Conservation (phyloP, 1,284 basidiomycete species). For the Cutaneotrichosporon curvatum region DNA sequence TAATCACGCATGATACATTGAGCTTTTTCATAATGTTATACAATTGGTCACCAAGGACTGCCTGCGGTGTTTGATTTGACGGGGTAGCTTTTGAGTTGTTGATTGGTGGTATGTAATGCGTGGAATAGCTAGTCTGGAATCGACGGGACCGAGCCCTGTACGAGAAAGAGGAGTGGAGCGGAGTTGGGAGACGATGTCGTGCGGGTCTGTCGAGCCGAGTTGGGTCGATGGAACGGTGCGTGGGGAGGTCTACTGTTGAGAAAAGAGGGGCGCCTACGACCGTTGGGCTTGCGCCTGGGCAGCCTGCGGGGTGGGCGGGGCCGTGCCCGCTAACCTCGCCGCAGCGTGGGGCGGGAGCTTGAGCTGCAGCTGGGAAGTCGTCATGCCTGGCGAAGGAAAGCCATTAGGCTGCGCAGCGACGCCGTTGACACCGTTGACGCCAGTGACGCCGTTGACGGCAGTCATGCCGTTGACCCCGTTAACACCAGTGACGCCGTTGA, state of each 20-base stretch:
- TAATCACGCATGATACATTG: no score
- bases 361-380: constrained; percentile 28
- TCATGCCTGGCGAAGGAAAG: constrained; percentile 15
- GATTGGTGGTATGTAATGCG: constrained; percentile 4
- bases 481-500: not conserved
- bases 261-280: constrained; percentile 1
- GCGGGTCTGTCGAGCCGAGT: not conserved
- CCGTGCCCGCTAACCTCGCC: constrained; percentile 26
- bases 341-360: constrained; percentile 40
- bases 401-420: not conserved
- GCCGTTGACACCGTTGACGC: not conserved
- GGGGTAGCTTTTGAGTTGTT: not conserved
- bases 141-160: not conserved
- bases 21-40: no score
- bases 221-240: not conserved
- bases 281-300: constrained; percentile 22
- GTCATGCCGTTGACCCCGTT: not conserved
- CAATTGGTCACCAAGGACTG: no score
- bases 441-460: not conserved
- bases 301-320: constrained; percentile 14
- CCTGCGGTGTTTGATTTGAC: not conserved
- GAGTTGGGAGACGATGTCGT: not conserved
- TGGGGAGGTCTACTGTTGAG: no score
- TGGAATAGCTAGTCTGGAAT: constrained; percentile 1
- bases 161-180: not conserved